Evolutionary conservation across 2,329 filamentous ascomycete genomes (phyloP).

Genomic region (Ophiostoma ulmi): DNA sequence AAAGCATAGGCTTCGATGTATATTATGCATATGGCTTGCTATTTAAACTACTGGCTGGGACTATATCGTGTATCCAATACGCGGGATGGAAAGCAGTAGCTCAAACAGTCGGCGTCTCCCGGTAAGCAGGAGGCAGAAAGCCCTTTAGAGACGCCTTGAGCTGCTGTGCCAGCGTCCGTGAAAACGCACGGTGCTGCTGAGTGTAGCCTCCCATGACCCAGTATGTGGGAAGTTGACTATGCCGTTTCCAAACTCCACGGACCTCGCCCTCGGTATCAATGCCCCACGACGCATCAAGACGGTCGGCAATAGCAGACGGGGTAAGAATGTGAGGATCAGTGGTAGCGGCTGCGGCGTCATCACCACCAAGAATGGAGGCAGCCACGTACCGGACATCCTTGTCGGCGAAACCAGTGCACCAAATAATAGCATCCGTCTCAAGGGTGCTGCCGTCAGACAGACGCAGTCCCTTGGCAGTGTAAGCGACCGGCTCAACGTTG

Average conservation of each 20-base stretch:
- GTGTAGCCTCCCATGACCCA: constrained; percentile 13
- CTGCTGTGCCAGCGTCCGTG: constrained; percentile 1
- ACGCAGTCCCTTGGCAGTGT: neutral
- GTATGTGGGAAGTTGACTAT: neutral
- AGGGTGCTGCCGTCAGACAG: constrained; percentile 4
- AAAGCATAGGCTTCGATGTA: neutral
- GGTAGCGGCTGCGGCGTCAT: neutral
- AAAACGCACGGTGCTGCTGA: neutral
- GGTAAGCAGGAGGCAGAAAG: neutral
- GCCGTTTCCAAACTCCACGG: constrained; percentile 5
- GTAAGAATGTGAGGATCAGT: neutral
- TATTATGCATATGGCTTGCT: neutral
- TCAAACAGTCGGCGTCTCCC: neutral
- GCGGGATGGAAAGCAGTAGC: neutral
- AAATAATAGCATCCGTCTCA: neutral
- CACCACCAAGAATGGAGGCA: neutral
- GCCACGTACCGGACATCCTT: neutral
- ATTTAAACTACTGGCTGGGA: rapidly evolving
- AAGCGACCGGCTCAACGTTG: constrained; percentile 1
- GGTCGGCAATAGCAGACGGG: neutral
- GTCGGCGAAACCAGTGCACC: constrained; percentile 1
- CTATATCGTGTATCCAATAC: neutral
- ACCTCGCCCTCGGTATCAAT: neutral
- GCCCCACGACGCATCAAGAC: neutral
- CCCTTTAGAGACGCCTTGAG: neutral